These are phyloP conservation scores for Urochloa ruziziensis DNA, from an alignment of 176 grass and related monocot genomes.

Conservation along the genomic window DNA sequence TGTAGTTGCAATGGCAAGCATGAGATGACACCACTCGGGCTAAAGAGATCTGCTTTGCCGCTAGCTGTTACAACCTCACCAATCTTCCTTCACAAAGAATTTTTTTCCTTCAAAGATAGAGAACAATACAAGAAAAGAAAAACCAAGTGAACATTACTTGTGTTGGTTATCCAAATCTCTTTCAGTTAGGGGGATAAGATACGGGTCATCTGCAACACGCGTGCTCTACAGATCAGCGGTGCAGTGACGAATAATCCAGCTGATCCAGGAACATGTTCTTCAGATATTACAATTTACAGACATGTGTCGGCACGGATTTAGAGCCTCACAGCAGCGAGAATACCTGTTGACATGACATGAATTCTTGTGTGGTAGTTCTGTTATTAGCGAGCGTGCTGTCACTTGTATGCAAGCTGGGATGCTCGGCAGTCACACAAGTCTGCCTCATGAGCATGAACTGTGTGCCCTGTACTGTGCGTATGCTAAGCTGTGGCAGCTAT, in stretches of 20 bases:
- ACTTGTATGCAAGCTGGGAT: slow-evolving; percentile 1
- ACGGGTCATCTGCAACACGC: not conserved
- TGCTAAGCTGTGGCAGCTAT: slow-evolving; percentile 19
- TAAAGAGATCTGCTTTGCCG: slow-evolving; percentile 28
- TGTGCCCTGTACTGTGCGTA: not conserved
- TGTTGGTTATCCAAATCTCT: not conserved
- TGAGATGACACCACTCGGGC: slow-evolving; percentile 56
- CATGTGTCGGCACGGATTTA: slow-evolving; percentile 2
- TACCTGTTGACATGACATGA: not conserved
- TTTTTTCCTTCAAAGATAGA: not conserved
- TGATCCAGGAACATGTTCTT: not conserved
- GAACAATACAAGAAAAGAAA: not conserved
- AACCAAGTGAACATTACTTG: not conserved
- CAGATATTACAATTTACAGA: not conserved
- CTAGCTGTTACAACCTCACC: slow-evolving; percentile 6
- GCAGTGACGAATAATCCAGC: not conserved
- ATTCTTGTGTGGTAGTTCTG: not conserved
- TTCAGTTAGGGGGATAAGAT: not conserved
- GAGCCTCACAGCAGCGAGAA: not conserved
- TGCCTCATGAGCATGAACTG: slow-evolving; percentile 5
- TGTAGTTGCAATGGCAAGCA: slow-evolving; percentile 45
- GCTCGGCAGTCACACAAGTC: slow-evolving; percentile 13
- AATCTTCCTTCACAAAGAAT: not conserved
- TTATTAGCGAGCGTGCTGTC: not conserved
- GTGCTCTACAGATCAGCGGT: not conserved